Evolutionary conservation across 176 grass and related monocot species (phyloP), one percentile per base, ranked within the genome.

Genomic region (Tuctoria greenei): DNA sequence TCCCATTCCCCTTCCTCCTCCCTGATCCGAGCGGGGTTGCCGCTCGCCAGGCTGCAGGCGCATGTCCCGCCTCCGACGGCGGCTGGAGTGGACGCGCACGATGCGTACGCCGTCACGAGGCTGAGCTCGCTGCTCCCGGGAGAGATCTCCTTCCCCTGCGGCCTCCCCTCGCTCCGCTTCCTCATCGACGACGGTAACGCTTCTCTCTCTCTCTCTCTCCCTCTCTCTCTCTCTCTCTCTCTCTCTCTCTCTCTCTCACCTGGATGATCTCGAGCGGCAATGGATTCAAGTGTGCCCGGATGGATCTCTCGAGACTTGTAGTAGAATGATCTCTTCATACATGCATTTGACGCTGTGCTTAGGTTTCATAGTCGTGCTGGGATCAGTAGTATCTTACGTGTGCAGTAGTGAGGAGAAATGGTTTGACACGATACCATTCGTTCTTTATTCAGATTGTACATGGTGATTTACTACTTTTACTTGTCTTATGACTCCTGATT

Each of bases 101-200:
- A 85, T 2, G 88, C 84, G 26, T 70, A 88, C 24, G 76, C 61
- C 1, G 40, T 96, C 28, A 78, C 85, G 52, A 54, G 26, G 49
- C 81, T 92, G 71, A 52, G 67, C 59, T 89, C 84, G 58, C 55
- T 70, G 50, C 54, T 70, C 10, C 80, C 79, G 4, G 54, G 78
- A 1, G 85, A 82, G 70, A 70, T 96, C 46, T 81, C 70, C 8
- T 96, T 92, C 61, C 93, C 89, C 44, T 96, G 89, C 28, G 89
- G 89, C 16, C 84, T 92, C 11, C 93, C 93, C 18, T 92, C 89
- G 27, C 86, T 96, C 83, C 86, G 89, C 16, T 96, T 96, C 89
- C 81, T 92, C 65, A 96, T 89, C 23, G 89, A 89, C 38, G 86
- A 96, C 28, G 89, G 93, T 96, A 81, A 2, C 3, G 2, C 37